A percentile compares a stretch with the other conserved stretches of the same genome.
These are phyloP conservation scores for Magnolia officinalis DNA, from an alignment of 164 flowering plant genomes.

Conservation along the genomic window DNA sequence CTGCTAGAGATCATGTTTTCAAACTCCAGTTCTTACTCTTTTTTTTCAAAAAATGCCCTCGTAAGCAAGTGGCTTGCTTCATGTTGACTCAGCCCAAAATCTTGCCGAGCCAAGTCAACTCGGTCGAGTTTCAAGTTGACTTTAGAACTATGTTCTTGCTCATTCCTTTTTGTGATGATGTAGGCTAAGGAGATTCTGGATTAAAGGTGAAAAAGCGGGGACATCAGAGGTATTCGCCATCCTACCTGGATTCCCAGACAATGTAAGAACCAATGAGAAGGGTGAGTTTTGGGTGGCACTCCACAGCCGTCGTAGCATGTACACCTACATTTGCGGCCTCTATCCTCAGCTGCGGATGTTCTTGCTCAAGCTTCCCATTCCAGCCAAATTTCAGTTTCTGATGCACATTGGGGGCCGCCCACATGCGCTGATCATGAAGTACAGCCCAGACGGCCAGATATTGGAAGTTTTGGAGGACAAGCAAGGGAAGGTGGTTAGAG, in stretches of 20 bases:
- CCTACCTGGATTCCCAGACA: constrained; percentile 87
- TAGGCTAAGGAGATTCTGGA: constrained; percentile 72
- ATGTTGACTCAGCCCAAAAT: no score
- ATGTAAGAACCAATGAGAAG: constrained; percentile 68
- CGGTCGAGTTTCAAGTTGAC: no score
- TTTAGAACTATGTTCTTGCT: no score
- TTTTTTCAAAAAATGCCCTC: no score
- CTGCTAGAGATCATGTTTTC: no score
- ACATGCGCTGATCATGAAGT: constrained; percentile 51
- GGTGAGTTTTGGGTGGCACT: constrained; percentile 96
- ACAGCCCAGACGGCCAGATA: constrained; percentile 73
- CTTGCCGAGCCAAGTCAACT: no score
- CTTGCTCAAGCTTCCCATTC: constrained; percentile 64
- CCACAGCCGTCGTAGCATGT: constrained; percentile 48
- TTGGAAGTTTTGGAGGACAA: constrained; percentile 73
- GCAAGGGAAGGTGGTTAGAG: constrained; percentile 76
- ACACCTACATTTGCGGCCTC: constrained; percentile 25
- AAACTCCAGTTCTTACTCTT: no score
- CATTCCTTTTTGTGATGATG: background rate
- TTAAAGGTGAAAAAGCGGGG: constrained; percentile 88
- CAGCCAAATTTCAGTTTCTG: constrained; percentile 47
- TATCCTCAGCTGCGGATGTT: constrained; percentile 52
- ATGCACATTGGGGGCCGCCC: constrained; percentile 50
- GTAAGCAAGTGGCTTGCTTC: no score
- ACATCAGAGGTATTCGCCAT: constrained; percentile 61